phyloP scores from a whole-genome alignment of 306 rosid genomes.

The Citrullus colocynthis region DNA sequence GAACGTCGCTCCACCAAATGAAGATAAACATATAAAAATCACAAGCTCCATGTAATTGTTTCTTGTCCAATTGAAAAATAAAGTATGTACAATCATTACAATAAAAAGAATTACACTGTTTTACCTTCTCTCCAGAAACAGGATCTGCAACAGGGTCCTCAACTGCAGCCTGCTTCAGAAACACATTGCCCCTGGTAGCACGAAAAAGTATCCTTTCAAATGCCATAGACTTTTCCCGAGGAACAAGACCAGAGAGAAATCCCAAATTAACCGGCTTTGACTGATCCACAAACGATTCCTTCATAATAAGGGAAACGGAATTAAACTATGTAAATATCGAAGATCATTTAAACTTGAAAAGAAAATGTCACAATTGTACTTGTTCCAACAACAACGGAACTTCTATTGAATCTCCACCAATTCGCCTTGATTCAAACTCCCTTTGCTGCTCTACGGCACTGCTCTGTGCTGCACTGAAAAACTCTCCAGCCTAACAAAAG shows the following conservation, averaged over 20 bases:
- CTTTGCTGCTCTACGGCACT: slow-evolving; percentile 42
- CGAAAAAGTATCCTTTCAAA: slow-evolving; percentile 57
- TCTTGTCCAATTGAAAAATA: not conserved
- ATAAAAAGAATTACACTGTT: not conserved
- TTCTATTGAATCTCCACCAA: slow-evolving; percentile 50
- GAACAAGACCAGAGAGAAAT: slow-evolving; percentile 40
- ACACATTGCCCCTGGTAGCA: slow-evolving; percentile 51
- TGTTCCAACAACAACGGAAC: slow-evolving; percentile 49
- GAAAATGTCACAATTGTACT: not conserved
- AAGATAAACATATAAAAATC: not conserved
- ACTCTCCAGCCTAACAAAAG: slow-evolving; percentile 53
- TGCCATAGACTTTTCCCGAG: slow-evolving; percentile 42
- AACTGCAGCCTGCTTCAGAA: slow-evolving; percentile 31
- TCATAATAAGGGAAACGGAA: slow-evolving; percentile 21
- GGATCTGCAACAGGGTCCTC: slow-evolving; percentile 44
- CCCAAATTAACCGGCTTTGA: slow-evolving; percentile 47
- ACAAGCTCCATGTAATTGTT: not conserved
- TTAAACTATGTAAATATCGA: slow-evolving; percentile 17
- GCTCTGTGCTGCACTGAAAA: slow-evolving; percentile 46
- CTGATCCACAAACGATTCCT: slow-evolving; percentile 60
- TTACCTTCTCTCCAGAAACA: slow-evolving; percentile 44
- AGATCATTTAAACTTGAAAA: not conserved
- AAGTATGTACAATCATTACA: not conserved
- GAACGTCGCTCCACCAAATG: no score
- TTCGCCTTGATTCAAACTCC: slow-evolving; percentile 33